A percentile compares a stretch with the other conserved stretches of the same genome.
Evolutionary conservation across 192 early-diverging fungal species (phyloP).

Genomic region (Entophlyctis luteolus): DNA sequence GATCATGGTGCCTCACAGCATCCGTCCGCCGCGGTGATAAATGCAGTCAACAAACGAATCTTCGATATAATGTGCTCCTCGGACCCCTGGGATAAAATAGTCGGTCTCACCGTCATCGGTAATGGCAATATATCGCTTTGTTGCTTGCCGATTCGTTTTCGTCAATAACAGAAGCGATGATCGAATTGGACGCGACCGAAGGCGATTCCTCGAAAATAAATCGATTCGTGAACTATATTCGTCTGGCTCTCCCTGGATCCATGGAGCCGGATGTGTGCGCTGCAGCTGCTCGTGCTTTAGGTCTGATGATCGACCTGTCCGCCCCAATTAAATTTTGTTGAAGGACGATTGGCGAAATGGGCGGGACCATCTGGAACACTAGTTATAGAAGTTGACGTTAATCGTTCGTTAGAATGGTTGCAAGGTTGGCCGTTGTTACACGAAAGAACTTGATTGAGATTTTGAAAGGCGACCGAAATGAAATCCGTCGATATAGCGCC

Average conservation of each 20-base stretch:
- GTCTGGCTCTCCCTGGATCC: slow-evolving; percentile 52
- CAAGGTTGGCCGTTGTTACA: slow-evolving; percentile 31
- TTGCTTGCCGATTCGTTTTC: neutral
- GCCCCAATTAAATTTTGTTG: neutral
- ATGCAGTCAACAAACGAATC: slow-evolving; percentile 34
- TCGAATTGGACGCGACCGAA: slow-evolving; percentile 17
- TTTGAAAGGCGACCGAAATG: slow-evolving; percentile 9
- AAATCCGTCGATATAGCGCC: slow-evolving; percentile 55
- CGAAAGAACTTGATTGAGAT: neutral
- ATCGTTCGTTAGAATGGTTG: slow-evolving; percentile 66
- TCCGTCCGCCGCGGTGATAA: slow-evolving; percentile 5
- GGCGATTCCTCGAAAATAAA: slow-evolving; percentile 39
- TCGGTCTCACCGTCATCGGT: slow-evolving; percentile 34
- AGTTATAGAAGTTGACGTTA: slow-evolving; percentile 64
- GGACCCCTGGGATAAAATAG: slow-evolving; percentile 27
- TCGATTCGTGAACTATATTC: slow-evolving; percentile 65
- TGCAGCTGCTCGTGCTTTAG: slow-evolving; percentile 58
- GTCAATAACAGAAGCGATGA: slow-evolving; percentile 8
- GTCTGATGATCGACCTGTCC: slow-evolving; percentile 25
- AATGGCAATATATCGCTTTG: neutral
- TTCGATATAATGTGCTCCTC: slow-evolving; percentile 32
- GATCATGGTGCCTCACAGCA: too few relatives aligned
- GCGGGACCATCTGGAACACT: slow-evolving; percentile 59
- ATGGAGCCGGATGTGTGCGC: slow-evolving; percentile 58
- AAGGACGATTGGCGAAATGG: slow-evolving; percentile 50